A percentile compares a stretch with the other conserved stretches of the same genome.
Evolutionary conservation across 73 alveolate genomes (phyloP).

Genomic region (Tetrahymena thermophila): DNA sequence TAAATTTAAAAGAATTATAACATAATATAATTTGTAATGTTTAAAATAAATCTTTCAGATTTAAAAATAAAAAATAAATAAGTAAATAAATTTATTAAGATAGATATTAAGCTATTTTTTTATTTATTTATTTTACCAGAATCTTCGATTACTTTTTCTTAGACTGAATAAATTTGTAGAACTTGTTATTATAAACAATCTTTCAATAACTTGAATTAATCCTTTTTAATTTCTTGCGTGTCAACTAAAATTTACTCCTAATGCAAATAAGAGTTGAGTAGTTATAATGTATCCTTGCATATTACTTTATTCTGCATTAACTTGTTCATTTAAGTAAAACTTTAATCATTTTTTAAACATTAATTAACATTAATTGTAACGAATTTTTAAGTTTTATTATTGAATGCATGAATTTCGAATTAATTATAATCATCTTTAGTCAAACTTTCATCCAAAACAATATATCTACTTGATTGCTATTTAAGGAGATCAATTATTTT

Average conservation of each 20-base stretch:
- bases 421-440: not conserved
- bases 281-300: not conserved
- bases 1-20: no score
- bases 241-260: not conserved
- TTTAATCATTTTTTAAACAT: not conserved
- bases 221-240: not conserved
- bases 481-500: no score
- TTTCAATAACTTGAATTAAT: not conserved
- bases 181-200: not conserved
- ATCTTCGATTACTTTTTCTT: not conserved
- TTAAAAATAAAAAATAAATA: no score
- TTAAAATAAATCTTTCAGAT: no score
- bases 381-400: not conserved
- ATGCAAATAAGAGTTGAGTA: not conserved
- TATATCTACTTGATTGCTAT: not conserved
- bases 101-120: no score
- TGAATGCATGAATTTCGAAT: not conserved
- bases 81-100: no score
- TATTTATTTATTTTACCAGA: not conserved
- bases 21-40: no score
- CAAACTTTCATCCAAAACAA: no score
- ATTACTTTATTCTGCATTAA: not conserved
- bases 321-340: not conserved
- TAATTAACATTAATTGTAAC: not conserved
- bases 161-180: not conserved